These are phyloP conservation scores for Scheffersomyces ergatensis DNA, from an alignment of 805 yeast genomes.

Conservation along the genomic window DNA sequence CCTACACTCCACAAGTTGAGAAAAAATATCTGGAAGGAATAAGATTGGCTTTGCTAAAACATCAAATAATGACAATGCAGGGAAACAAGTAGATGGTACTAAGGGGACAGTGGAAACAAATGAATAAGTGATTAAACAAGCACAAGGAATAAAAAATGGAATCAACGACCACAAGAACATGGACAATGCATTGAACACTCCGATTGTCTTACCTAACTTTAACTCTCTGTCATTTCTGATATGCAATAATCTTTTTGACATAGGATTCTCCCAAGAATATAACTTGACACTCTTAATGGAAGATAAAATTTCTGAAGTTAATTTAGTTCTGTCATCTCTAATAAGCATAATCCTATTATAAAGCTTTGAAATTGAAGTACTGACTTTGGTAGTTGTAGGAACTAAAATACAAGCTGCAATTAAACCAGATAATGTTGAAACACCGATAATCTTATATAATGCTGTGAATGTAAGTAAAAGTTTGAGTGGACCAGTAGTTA, in stretches of 20 bases:
- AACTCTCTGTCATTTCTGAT: conserved; percentile 35
- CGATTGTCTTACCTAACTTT: conserved; percentile 20
- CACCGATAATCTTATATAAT: conserved; percentile 31
- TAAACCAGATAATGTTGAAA: conserved; percentile 33
- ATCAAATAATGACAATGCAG: conserved; percentile 35
- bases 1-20: conserved; percentile 24
- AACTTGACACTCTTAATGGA: conserved; percentile 38
- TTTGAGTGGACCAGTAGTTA: conserved; percentile 19
- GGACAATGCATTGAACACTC: conserved; percentile 28
- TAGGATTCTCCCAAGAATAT: conserved; percentile 41
- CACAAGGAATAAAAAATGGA: conserved; percentile 32
- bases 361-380: conserved; percentile 42
- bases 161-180: conserved; percentile 34
- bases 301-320: conserved; percentile 34
- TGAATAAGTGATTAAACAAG: conserved; percentile 27
- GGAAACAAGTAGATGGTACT: conserved; percentile 35
- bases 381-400: conserved; percentile 32
- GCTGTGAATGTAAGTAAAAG: conserved; percentile 23
- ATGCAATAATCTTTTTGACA: conserved; percentile 26
- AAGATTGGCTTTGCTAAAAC: conserved; percentile 31
- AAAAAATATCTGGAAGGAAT: conserved; percentile 26
- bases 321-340: conserved; percentile 32
- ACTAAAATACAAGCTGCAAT: conserved; percentile 26
- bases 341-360: conserved; percentile 37
- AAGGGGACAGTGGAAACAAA: conserved; percentile 20